phyloP scores from a whole-genome alignment of 2,329 filamentous ascomycete species.

The Falciphora oryzae region DNA sequence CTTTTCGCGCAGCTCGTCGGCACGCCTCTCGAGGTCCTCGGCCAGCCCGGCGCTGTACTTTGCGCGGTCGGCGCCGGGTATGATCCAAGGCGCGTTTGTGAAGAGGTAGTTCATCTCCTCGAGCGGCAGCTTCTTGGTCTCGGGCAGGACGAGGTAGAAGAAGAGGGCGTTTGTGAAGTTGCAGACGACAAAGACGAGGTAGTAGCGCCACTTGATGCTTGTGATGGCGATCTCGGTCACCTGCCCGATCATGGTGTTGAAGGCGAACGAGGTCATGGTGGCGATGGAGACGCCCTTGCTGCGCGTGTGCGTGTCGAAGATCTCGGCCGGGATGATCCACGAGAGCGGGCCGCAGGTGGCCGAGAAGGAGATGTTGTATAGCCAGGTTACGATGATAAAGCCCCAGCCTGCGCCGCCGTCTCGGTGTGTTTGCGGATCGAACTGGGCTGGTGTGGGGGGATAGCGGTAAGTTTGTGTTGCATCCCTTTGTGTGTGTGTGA shows the following conservation, averaged over 20 bases:
- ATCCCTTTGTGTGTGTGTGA: background rate
- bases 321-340: slow-evolving; percentile 59
- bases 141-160: slow-evolving; percentile 59
- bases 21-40: slow-evolving; percentile 51
- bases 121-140: slow-evolving; percentile 55
- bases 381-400: slow-evolving; percentile 72
- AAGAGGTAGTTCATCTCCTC: slow-evolving; percentile 63
- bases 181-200: slow-evolving; percentile 50
- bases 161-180: slow-evolving; percentile 41
- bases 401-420: slow-evolving; percentile 58
- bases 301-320: slow-evolving; percentile 72
- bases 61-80: slow-evolving; percentile 47
- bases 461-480: background rate
- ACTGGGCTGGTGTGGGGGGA: slow-evolving; percentile 31
- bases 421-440: slow-evolving; percentile 49
- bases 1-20: slow-evolving; percentile 52
- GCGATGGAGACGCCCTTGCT: slow-evolving; percentile 70
- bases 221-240: slow-evolving; percentile 52
- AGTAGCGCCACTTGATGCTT: slow-evolving; percentile 39
- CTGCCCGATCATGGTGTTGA: slow-evolving; percentile 71
- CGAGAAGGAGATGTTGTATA: slow-evolving; percentile 75
- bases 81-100: slow-evolving; percentile 53
- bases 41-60: slow-evolving; percentile 37
- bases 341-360: slow-evolving; percentile 61
- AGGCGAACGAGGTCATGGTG: slow-evolving; percentile 67